Base-by-base conservation (phyloP, 2,329 filamentous ascomycete genomes). In the Colletotrichum euphorbiae region DNA sequence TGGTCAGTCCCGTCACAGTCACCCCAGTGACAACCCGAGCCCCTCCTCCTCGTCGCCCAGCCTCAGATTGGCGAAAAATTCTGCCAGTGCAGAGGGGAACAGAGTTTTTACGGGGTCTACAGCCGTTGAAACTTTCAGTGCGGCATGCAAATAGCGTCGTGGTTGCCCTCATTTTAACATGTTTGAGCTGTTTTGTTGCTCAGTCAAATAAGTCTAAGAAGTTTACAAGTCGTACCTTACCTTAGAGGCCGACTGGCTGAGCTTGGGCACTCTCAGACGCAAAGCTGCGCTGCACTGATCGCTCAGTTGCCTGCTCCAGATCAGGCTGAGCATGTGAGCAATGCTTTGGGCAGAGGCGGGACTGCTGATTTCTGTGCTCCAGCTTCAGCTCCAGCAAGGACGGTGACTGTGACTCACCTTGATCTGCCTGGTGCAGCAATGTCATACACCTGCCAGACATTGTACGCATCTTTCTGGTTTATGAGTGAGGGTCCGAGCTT, bases 41-140 rank as follows among this genome's bases (percentile, higher is more conserved):
- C 58, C 56, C 46, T 48, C 62, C 40, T 55, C 21, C 46, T 33
- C 48, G 33, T 28, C 38, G 51, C 51, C 40, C 36, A 57, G 31
- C 51, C 59, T 58, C 61, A 43, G 59, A 45, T 62, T 38, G 48
- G 42, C 40, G 46, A 66, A 68, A 68, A 66, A 60, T 50, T 66
- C 66, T 66, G 55, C 57, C 66, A 69, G 21, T 42, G 42, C 66
- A 28, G 48, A 21, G 28, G 33, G 42, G 42, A 33, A 66, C 66
- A 69, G 48, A 59, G 66, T 69, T 69, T 69, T 65, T 66, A 50
- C 33, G 56, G 40, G 50, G 33, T 45, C 50, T 24, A 28, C 5
- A 56, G 15, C 17, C 42, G 61, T 62, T 42, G 5, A 55, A 66
- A 69, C 61, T 42, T 56, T 66, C 61, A 50, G 40, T 36, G 51